These are phyloP conservation scores for Trametes gibbosa DNA, from an alignment of 768 basidiomycete species.

Conservation along the genomic window DNA sequence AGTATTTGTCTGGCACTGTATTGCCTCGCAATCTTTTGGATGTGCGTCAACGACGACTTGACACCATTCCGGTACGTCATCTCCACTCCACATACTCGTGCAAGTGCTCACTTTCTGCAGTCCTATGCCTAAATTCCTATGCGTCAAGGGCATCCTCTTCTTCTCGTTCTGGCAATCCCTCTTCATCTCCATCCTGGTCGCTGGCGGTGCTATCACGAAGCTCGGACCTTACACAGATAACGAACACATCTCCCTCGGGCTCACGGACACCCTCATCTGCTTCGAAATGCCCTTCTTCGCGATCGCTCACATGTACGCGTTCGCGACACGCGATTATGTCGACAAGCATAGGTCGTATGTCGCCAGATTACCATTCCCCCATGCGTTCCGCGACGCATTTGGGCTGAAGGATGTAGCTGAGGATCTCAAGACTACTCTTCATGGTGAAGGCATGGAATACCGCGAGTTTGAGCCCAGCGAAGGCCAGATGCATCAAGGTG, in stretches of 20 bases:
- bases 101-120: slow-evolving; percentile 35
- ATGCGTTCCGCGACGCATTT: slow-evolving; percentile 87
- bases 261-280: slow-evolving; percentile 90
- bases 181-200: slow-evolving; percentile 83
- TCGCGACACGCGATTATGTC: slow-evolving; percentile 86
- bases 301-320: slow-evolving; percentile 92
- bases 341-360: slow-evolving; percentile 60
- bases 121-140: slow-evolving; percentile 95
- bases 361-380: slow-evolving; percentile 85
- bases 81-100: background rate
- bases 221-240: slow-evolving; percentile 86
- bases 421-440: slow-evolving; percentile 78
- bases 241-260: slow-evolving; percentile 86
- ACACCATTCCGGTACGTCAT: slow-evolving; percentile 76
- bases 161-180: slow-evolving; percentile 99
- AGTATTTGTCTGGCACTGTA: slow-evolving; percentile 81
- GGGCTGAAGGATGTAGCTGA: slow-evolving; percentile 83
- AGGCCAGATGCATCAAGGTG: slow-evolving; percentile 88
- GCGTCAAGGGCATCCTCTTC: slow-evolving; percentile 97
- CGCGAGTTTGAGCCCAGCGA: slow-evolving; percentile 96
- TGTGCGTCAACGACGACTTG: slow-evolving; percentile 84
- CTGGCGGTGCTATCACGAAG: slow-evolving; percentile 67
- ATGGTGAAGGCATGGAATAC: slow-evolving; percentile 92
- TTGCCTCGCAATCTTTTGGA: slow-evolving; percentile 97
- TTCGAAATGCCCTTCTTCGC: slow-evolving; percentile 98